These are phyloP conservation scores for Umbilicus rupestris DNA, from an alignment of 164 flowering plant genomes.

Conservation along the genomic window DNA sequence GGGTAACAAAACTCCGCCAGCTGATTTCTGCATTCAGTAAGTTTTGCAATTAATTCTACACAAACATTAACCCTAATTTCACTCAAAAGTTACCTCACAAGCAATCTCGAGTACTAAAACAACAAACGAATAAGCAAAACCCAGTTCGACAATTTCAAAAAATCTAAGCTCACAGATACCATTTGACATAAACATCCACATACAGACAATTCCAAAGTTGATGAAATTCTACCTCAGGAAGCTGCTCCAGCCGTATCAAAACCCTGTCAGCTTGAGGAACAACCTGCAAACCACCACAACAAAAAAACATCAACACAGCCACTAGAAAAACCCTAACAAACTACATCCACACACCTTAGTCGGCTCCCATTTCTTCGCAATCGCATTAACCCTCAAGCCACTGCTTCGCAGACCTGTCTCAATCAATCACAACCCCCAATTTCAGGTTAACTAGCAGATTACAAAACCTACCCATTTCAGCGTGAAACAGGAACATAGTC, in stretches of 20 bases:
- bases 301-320: not conserved
- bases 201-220: not conserved
- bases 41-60: not conserved
- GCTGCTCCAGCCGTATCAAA: conserved; percentile 62
- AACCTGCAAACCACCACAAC: conserved; percentile 35
- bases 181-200: not conserved
- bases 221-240: conserved; percentile 47
- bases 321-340: not conserved
- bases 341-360: conserved; percentile 38
- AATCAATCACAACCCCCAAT: not conserved
- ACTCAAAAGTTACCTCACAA: too few relatives aligned
- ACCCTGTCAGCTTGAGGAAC: conserved; percentile 85
- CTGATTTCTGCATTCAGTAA: conserved; percentile 54
- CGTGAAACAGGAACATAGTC: not conserved
- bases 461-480: not conserved
- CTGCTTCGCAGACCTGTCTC: conserved; percentile 16
- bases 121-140: not conserved
- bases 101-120: not conserved
- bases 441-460: not conserved
- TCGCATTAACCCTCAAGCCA: conserved; percentile 45
- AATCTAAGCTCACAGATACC: not conserved
- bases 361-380: conserved; percentile 62
- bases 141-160: not conserved
- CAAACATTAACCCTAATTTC: too few relatives aligned
- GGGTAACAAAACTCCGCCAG: conserved; percentile 94